Percentiles rank a stretch among this genome's conserved stretches.
These are phyloP conservation scores for Pythium pyrilobum DNA, from an alignment of 352 stramenopile species.

Conservation along the genomic window DNA sequence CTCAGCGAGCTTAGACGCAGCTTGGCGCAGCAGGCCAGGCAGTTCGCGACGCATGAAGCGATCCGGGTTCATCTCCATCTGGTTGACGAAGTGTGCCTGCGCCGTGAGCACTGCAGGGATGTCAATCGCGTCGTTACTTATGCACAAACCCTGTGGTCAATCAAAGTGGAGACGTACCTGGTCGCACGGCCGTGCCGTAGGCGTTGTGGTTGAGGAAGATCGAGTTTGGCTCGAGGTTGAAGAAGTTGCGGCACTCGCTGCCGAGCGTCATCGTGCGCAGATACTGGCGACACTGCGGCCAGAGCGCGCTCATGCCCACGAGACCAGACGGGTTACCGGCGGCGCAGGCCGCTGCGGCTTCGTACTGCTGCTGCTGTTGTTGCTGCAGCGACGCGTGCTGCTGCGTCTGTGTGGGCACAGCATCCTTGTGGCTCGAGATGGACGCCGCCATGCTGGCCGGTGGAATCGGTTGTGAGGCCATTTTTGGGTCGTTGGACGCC, in stretches of 20 bases:
- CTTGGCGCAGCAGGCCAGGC: slow-evolving; percentile 54
- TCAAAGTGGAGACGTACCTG: slow-evolving; percentile 18
- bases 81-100: slow-evolving; percentile 81
- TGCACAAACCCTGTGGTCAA: too few relatives aligned
- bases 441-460: slow-evolving; percentile 15
- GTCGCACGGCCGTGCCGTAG: slow-evolving; percentile 67
- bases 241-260: slow-evolving; percentile 61
- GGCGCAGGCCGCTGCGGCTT: not conserved
- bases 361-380: slow-evolving; percentile 16
- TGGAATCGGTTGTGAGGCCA: slow-evolving; percentile 21
- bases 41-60: slow-evolving; percentile 75
- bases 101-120: slow-evolving; percentile 52
- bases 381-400: slow-evolving; percentile 14
- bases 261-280: slow-evolving; percentile 59
- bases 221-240: slow-evolving; percentile 74
- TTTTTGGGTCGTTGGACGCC: not conserved
- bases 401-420: not conserved
- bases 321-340: slow-evolving; percentile 15
- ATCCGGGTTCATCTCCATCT: slow-evolving; percentile 85
- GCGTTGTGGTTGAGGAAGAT: slow-evolving; percentile 84
- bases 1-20: slow-evolving; percentile 48
- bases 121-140: not conserved
- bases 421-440: slow-evolving; percentile 9
- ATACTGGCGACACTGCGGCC: slow-evolving; percentile 52
- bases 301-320: slow-evolving; percentile 64